Evolutionary conservation across 331 rosid species (phyloP).

Genomic region (Saraca asoca): DNA sequence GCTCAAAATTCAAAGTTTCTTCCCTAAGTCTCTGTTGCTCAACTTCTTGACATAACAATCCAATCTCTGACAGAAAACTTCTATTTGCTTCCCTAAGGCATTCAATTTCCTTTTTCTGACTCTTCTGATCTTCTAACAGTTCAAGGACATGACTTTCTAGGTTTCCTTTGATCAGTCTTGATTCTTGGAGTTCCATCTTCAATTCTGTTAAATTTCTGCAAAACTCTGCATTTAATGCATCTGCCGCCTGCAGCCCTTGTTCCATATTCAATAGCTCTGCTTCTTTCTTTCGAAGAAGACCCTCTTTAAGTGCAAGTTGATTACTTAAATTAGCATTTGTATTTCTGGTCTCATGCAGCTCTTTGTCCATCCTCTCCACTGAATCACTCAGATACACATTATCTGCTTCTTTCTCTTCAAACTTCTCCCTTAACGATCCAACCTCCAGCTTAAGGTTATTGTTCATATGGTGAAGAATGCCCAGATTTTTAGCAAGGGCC

Average conservation of each 20-base stretch:
- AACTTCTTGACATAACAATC: conserved; percentile 48
- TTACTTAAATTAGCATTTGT: conserved; percentile 51
- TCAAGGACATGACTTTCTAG: conserved; percentile 57
- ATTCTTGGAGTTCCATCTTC: conserved; percentile 63
- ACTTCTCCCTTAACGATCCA: conserved; percentile 46
- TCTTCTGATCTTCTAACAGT: conserved; percentile 49
- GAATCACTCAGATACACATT: conserved; percentile 52
- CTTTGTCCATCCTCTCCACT: conserved; percentile 53
- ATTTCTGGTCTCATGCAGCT: conserved; percentile 53
- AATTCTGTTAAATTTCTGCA: conserved; percentile 51
- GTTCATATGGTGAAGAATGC: conserved; percentile 48
- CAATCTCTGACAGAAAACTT: conserved; percentile 53
- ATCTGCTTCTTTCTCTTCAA: conserved; percentile 59
- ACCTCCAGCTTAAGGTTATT: conserved; percentile 55
- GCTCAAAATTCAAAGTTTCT: conserved; percentile 62
- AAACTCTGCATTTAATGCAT: conserved; percentile 50
- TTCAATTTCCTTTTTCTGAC: conserved; percentile 57
- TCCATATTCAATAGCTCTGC: conserved; percentile 59
- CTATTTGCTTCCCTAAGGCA: conserved; percentile 57
- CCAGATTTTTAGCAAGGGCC: conserved; percentile 50
- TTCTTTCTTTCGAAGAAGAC: conserved; percentile 52
- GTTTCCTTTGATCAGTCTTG: conserved; percentile 41
- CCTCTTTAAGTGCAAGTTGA: conserved; percentile 53
- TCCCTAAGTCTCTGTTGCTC: conserved; percentile 61
- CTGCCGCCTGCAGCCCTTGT: conserved; percentile 50